Conservation (phyloP, 2,329 filamentous ascomycete species). For the Sarocladium oryzae region DNA sequence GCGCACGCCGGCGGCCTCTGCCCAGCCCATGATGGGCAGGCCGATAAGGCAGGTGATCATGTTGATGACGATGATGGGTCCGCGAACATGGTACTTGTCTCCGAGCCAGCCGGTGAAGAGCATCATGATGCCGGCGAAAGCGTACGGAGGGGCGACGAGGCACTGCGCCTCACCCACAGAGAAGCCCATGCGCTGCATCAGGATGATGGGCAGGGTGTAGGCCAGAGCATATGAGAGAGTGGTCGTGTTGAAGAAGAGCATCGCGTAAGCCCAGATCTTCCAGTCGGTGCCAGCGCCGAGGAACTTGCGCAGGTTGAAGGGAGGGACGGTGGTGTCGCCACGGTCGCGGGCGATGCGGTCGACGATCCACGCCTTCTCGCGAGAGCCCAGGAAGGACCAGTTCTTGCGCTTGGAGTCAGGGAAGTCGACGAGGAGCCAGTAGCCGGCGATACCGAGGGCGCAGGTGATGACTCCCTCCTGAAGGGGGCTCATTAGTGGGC, state of each 20-base stretch:
- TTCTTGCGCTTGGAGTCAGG: conserved; percentile 47
- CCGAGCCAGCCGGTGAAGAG: conserved; percentile 53
- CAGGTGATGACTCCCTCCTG: conserved; percentile 47
- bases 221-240: conserved; percentile 70
- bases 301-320: conserved; percentile 43
- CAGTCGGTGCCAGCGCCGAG: conserved; percentile 40
- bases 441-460: conserved; percentile 40
- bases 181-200: conserved; percentile 58
- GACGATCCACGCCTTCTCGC: conserved; percentile 48
- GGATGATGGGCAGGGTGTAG: conserved; percentile 74
- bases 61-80: conserved; percentile 60
- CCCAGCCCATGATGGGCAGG: conserved; percentile 66
- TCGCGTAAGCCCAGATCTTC: conserved; percentile 56
- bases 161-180: conserved; percentile 58
- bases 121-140: conserved; percentile 58
- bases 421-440: conserved; percentile 58
- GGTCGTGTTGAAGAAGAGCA: conserved; percentile 60
- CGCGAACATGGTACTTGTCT: conserved; percentile 61
- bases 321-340: conserved; percentile 47
- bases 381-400: conserved; percentile 45
- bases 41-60: conserved; percentile 61
- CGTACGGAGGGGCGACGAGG: conserved; percentile 64
- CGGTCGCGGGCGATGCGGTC: conserved; percentile 50
- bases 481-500: neutral
- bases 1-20: conserved; percentile 45